Evolutionary conservation across 352 stramenopile genomes (phyloP).

Genomic region (Elongisporangium anandrum): DNA sequence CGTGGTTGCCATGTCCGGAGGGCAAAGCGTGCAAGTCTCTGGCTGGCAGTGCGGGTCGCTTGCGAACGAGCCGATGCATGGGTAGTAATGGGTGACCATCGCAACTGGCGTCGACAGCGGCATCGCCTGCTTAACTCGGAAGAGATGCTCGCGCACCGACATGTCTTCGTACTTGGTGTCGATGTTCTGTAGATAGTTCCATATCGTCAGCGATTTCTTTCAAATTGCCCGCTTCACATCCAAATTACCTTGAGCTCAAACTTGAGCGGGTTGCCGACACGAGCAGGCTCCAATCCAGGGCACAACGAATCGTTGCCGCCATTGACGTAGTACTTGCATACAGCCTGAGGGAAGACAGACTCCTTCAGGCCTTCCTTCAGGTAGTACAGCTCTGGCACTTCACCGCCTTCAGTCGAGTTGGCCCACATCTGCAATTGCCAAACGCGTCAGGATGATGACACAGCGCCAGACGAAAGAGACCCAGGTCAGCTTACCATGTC

Average conservation of each 20-base stretch:
- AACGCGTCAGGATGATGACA: neutral
- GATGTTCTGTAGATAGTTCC: slow-evolving; percentile 36
- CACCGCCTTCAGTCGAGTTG: slow-evolving; percentile 75
- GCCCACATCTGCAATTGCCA: slow-evolving; percentile 50
- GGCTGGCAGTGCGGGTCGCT: slow-evolving; percentile 56
- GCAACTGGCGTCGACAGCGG: slow-evolving; percentile 67
- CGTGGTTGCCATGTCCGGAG: slow-evolving; percentile 64
- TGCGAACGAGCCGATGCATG: slow-evolving; percentile 59
- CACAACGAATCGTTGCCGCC: slow-evolving; percentile 62
- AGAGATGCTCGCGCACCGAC: slow-evolving; percentile 66
- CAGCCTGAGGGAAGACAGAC: slow-evolving; percentile 59
- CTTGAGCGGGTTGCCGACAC: slow-evolving; percentile 58
- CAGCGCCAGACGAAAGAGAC: neutral
- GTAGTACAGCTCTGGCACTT: slow-evolving; percentile 75
- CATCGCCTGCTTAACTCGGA: slow-evolving; percentile 75
- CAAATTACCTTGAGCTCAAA: slow-evolving; percentile 54
- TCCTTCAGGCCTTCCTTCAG: slow-evolving; percentile 69
- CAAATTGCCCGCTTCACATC: neutral
- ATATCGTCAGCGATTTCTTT: neutral
- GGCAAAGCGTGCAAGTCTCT: slow-evolving; percentile 65
- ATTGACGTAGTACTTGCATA: slow-evolving; percentile 69
- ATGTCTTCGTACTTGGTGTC: slow-evolving; percentile 80
- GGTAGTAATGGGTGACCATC: slow-evolving; percentile 80
- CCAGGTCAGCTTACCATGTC: slow-evolving; percentile 27
- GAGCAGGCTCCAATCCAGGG: slow-evolving; percentile 48